phyloP scores from a whole-genome alignment of 164 flowering plant genomes.

The Litsea cubeba region DNA sequence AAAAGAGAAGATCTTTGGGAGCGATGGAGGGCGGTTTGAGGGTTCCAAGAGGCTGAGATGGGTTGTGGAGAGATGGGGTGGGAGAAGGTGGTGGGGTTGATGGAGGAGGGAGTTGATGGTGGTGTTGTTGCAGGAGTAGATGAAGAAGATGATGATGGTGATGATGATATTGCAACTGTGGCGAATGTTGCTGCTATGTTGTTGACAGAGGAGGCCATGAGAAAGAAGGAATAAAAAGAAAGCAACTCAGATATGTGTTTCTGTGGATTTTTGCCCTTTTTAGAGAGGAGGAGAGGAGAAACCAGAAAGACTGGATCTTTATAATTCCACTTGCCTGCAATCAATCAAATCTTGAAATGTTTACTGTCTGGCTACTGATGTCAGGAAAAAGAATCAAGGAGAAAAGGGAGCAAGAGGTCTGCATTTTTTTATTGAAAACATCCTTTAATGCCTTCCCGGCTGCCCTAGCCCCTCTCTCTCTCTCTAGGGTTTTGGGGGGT shows the following conservation, averaged over 20 bases:
- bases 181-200: constrained; percentile 30
- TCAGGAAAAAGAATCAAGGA: no score
- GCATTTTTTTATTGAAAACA: no score
- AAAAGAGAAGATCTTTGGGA: constrained; percentile 15
- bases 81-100: neutral
- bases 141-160: constrained; percentile 3
- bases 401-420: no score
- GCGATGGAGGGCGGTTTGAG: constrained; percentile 18
- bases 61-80: constrained; percentile 4
- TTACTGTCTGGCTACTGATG: no score
- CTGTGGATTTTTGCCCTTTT: no score
- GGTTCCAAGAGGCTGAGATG: constrained; percentile 22
- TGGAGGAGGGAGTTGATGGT: neutral
- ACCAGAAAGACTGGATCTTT: no score
- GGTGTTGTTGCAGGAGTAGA: neutral
- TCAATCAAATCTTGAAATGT: no score
- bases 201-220: constrained; percentile 22
- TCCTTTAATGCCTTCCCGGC: no score
- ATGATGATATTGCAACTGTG: constrained; percentile 3
- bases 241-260: neutral
- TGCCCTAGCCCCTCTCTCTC: no score
- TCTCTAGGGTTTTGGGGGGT: no score
- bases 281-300: no score
- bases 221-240: neutral
- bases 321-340: no score